Evolutionary conservation across 352 stramenopile species (phyloP).

Genomic region (Phytopythium ostracodes): DNA sequence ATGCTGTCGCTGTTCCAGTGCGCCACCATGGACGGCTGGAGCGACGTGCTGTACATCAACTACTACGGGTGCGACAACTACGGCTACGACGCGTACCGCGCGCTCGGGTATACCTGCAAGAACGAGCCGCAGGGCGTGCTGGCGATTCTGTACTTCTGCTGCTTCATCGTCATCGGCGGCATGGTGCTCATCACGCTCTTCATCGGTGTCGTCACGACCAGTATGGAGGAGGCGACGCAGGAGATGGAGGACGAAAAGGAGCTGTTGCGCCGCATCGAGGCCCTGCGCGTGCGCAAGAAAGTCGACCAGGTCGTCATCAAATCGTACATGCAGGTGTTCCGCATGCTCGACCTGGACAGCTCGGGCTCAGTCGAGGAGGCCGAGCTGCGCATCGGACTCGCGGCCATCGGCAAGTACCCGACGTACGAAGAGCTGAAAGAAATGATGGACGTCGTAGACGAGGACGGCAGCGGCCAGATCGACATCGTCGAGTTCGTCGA

Average conservation of each 20-base stretch:
- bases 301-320: conserved; percentile 41
- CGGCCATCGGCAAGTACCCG: conserved; percentile 77
- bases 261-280: conserved; percentile 55
- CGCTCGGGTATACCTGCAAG: conserved; percentile 59
- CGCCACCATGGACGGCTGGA: conserved; percentile 89
- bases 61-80: conserved; percentile 87
- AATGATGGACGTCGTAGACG: conserved; percentile 85
- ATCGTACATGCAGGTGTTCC: conserved; percentile 85
- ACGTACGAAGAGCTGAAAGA: conserved; percentile 77
- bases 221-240: conserved; percentile 88
- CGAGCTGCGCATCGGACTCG: conserved; percentile 73
- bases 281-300: conserved; percentile 44
- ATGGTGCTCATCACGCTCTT: conserved; percentile 91
- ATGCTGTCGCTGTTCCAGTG: conserved; percentile 89
- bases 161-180: conserved; percentile 78
- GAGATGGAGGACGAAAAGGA: conserved; percentile 79
- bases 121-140: conserved; percentile 35
- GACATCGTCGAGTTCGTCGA: conserved; percentile 86
- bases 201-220: conserved; percentile 90
- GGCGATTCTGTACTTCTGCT: conserved; percentile 72
- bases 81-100: conserved; percentile 59
- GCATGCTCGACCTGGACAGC: conserved; percentile 74
- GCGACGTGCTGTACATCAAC: conserved; percentile 88
- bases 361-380: conserved; percentile 84
- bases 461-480: conserved; percentile 83